Evolutionary conservation across 2,329 filamentous ascomycete species (phyloP), one percentile per base, ranked within the genome.

Genomic region (Pseudogymnoascus sp.): DNA sequence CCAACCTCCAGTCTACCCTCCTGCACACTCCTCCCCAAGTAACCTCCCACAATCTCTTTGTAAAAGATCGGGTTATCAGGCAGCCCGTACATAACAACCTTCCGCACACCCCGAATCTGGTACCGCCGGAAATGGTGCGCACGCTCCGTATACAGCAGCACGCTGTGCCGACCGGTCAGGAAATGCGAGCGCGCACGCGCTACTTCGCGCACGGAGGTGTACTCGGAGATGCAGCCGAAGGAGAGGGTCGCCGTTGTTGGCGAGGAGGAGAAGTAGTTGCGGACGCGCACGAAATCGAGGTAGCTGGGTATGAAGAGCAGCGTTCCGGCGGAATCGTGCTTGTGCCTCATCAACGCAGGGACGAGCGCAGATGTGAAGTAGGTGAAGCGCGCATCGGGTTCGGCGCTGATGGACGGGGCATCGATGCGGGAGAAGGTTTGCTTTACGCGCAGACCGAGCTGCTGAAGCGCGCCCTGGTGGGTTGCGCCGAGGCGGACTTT

Each of bases 71-170:
- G 88, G 72, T 97, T 96, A 69, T 97, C 93, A 0, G 94, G 94
- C 33, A 97, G 74, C 1, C 87, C 89, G 73, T 97, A 97, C 79
- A 96, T 88, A 60, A 97, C 82, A n/a, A 97, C 83, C 40, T 87
- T 82, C 73, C 87, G 87, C 12, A 94, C 91, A 21, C 94, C 94
- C 36, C 85, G 83, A 61, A 99, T 81, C 67, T 84, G 83, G 71
- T 94, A 92, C n/a, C 94, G 83, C 59, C 91, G 86, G 80, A 97
- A 97, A 75, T 99, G 94, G 75, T 99, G 94, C n/a, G 92, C 90
- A 63, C 94, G 87, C 73, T 96, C 93, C 1, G 92, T 95, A 76
- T 97, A 99, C 13, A 99, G 79, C 39, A 99, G 76, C 15, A 97
- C 82, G 18, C 85, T 85, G 72, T 97, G 89, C 13, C 92, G 82